Conservation (phyloP, 768 basidiomycete species). For the Trametes coccinea region DNA sequence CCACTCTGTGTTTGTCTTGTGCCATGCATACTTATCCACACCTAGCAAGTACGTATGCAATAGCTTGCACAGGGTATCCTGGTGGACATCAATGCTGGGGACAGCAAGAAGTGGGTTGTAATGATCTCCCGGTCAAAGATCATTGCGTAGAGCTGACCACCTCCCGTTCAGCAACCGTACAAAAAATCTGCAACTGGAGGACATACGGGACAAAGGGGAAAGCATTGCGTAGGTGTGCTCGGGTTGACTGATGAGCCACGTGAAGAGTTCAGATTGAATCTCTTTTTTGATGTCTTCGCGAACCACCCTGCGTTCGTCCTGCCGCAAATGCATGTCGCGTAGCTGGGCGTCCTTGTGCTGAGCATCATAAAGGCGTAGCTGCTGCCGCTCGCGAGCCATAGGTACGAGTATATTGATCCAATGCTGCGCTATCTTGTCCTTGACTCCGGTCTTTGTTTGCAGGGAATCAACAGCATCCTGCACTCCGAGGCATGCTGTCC, state of each 20-base stretch:
- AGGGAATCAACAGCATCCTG: slow-evolving; percentile 27
- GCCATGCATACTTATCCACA: slow-evolving; percentile 45
- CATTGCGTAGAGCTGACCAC: slow-evolving; percentile 1
- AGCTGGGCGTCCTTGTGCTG: not conserved
- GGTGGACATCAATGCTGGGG: slow-evolving; percentile 26
- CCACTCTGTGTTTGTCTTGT: slow-evolving; percentile 36
- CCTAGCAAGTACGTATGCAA: slow-evolving; percentile 48
- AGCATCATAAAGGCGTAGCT: not conserved
- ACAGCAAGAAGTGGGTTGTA: slow-evolving; percentile 5
- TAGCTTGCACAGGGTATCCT: slow-evolving; percentile 40
- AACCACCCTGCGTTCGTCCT: not conserved
- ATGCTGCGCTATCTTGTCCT: slow-evolving; percentile 40
- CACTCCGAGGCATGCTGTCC: slow-evolving; percentile 36
- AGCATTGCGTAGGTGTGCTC: not conserved
- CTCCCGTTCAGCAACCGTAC: too few species aligned
- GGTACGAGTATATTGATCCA: slow-evolving; percentile 39
- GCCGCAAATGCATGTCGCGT: not conserved
- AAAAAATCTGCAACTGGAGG: too few species aligned
- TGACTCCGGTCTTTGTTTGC: slow-evolving; percentile 39
- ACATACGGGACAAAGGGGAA: not conserved
- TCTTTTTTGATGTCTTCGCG: slow-evolving; percentile 19
- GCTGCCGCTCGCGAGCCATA: not conserved
- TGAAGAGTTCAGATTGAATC: slow-evolving; percentile 3
- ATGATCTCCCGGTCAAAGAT: slow-evolving; percentile 9
- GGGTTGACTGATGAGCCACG: not conserved